phyloP scores from a whole-genome alignment of 345 rosid species.

The Corchorus capsularis region DNA sequence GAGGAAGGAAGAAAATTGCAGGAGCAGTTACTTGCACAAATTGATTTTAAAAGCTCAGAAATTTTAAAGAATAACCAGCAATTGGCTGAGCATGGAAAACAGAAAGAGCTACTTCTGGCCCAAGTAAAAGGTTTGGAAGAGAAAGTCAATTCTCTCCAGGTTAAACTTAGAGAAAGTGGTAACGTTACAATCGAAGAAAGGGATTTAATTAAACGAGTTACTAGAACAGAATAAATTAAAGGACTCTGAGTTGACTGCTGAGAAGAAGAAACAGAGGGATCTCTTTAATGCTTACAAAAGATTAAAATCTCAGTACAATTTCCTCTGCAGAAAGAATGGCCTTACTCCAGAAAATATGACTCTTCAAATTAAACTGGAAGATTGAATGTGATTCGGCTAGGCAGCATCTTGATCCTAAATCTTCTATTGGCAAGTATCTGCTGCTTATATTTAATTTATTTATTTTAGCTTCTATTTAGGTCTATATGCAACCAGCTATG shows the following conservation, averaged over 20 bases:
- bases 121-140: slow-evolving; percentile 48
- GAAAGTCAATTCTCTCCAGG: slow-evolving; percentile 41
- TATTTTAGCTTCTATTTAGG: neutral
- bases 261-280: slow-evolving; percentile 48
- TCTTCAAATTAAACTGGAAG: slow-evolving; percentile 32
- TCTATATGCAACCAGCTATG: slow-evolving; percentile 4
- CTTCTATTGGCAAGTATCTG: slow-evolving; percentile 46
- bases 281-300: slow-evolving; percentile 48
- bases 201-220: slow-evolving; percentile 38
- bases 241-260: slow-evolving; percentile 42
- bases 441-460: slow-evolving; percentile 4
- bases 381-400: slow-evolving; percentile 38
- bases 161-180: slow-evolving; percentile 28
- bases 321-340: slow-evolving; percentile 50
- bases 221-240: slow-evolving; percentile 45
- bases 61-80: slow-evolving; percentile 37
- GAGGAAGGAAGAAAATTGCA: slow-evolving; percentile 40
- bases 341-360: slow-evolving; percentile 48
- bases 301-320: slow-evolving; percentile 68
- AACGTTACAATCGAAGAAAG: slow-evolving; percentile 31
- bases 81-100: slow-evolving; percentile 42
- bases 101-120: slow-evolving; percentile 27
- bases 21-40: slow-evolving; percentile 41
- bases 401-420: slow-evolving; percentile 33
- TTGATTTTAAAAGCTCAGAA: slow-evolving; percentile 35